A percentile compares a stretch with the other conserved stretches of the same genome.
These are phyloP conservation scores for Thelonectria olida DNA, from an alignment of 2,329 filamentous ascomycete genomes.

Conservation along the genomic window DNA sequence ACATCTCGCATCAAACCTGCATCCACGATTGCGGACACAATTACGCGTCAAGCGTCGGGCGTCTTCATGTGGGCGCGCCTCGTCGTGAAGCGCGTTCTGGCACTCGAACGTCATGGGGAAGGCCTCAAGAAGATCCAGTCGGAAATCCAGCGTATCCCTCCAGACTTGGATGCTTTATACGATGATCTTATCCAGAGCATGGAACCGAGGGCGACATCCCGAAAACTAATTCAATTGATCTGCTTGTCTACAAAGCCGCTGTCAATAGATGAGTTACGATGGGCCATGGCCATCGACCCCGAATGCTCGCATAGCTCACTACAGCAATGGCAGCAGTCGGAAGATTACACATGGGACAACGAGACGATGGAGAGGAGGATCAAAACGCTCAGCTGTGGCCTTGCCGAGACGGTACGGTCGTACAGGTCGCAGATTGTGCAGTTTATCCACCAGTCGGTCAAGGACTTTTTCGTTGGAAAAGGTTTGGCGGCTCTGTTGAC, in stretches of 20 bases:
- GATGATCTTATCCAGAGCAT: conserved; percentile 31
- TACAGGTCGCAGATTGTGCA: conserved; percentile 32
- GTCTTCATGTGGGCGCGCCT: conserved; percentile 51
- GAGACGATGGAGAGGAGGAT: conserved; percentile 29
- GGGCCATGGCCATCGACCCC: conserved; percentile 42
- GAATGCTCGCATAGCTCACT: conserved; percentile 32
- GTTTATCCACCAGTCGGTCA: conserved; percentile 8
- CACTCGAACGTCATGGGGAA: conserved; percentile 22
- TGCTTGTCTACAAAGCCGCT: conserved; percentile 42
- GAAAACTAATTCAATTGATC: conserved; percentile 45
- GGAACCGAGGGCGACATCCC: conserved; percentile 18
- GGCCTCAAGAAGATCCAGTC: conserved; percentile 29
- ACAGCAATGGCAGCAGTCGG: conserved; percentile 22
- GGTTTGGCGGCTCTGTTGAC: too few species aligned
- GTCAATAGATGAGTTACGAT: conserved; percentile 40
- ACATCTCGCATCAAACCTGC: not conserved
- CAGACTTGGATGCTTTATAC: conserved; percentile 40
- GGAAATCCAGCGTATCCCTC: conserved; percentile 31
- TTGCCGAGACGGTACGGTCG: conserved; percentile 34
- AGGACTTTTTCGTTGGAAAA: conserved; percentile 9
- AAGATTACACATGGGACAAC: conserved; percentile 26
- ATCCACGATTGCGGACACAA: conserved; percentile 21
- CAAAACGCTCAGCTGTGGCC: conserved; percentile 39
- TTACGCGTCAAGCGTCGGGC: conserved; percentile 40
- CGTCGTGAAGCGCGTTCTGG: conserved; percentile 32